Evolutionary conservation across 2,329 filamentous ascomycete genomes (phyloP).

Genomic region (Colletotrichum neosansevieriae): DNA sequence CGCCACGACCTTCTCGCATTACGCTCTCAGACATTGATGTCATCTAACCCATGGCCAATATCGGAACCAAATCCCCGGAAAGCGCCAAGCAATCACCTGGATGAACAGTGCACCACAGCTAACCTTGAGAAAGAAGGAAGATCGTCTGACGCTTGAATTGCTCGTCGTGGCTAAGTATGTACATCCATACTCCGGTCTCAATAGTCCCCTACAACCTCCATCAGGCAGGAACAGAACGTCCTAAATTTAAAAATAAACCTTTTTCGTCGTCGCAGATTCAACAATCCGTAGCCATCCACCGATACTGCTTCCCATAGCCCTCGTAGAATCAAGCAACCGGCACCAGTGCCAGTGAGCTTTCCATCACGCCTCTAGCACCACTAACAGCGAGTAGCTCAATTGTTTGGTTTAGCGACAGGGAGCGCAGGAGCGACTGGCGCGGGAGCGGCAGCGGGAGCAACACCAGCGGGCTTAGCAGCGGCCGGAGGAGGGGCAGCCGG

Average conservation of each 20-base stretch:
- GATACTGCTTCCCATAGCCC: conserved; percentile 14
- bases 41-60: not conserved
- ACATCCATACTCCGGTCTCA: conserved; percentile 18
- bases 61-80: not conserved
- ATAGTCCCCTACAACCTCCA: not conserved
- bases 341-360: conserved; percentile 29
- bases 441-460: conserved; percentile 23
- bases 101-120: not conserved
- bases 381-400: conserved; percentile 12
- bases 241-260: not conserved
- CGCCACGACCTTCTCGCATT: conserved; percentile 21
- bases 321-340: conserved; percentile 9
- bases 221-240: conserved; percentile 1
- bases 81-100: not conserved
- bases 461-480: conserved; percentile 7
- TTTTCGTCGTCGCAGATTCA: conserved; percentile 1
- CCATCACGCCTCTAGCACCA: conserved; percentile 5
- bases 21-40: not conserved
- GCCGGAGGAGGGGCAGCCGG: conserved; percentile 1
- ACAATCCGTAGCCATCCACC: not conserved
- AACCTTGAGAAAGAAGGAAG: not conserved
- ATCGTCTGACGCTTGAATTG: conserved; percentile 22
- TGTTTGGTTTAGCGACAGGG: conserved; percentile 20
- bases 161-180: conserved; percentile 28
- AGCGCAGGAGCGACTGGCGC: conserved; percentile 31